Percentiles rank a stretch among this genome's conserved stretches.
Conservation (phyloP, 345 rosid genomes). For the Geranium rotundifolium region DNA sequence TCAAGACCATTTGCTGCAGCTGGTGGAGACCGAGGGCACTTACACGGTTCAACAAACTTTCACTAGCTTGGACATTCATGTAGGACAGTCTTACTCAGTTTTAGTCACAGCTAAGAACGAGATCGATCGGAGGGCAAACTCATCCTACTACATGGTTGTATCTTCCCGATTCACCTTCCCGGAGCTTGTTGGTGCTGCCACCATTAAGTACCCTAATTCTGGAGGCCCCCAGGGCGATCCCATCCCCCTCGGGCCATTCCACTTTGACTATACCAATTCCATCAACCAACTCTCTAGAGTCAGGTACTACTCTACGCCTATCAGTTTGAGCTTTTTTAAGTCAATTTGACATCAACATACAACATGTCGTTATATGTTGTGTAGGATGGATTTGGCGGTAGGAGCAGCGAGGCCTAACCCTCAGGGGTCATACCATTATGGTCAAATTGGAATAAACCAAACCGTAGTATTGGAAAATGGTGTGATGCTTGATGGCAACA, state of each 20-base stretch:
- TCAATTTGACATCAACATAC: neutral
- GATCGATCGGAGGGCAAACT: conserved; percentile 13
- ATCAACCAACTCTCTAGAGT: neutral
- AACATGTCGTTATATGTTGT: neutral
- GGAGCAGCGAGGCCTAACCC: conserved; percentile 63
- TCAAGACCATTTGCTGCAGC: conserved; percentile 27
- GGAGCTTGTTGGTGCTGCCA: conserved; percentile 14
- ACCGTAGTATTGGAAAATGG: conserved; percentile 21
- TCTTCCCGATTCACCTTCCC: conserved; percentile 1
- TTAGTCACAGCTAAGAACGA: conserved; percentile 29
- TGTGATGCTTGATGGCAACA: conserved; percentile 4
- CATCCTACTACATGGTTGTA: conserved; percentile 40
- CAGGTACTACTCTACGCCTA: neutral
- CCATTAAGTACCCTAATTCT: conserved; percentile 25
- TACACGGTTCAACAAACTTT: conserved; percentile 36
- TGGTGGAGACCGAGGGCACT: conserved; percentile 62
- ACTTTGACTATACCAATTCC: neutral
- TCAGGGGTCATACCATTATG: conserved; percentile 42
- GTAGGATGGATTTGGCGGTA: conserved; percentile 38
- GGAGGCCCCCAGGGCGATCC: neutral
- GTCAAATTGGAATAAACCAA: conserved; percentile 28
- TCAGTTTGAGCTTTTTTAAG: no score
- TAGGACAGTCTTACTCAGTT: conserved; percentile 61
- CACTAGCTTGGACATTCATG: conserved; percentile 41
- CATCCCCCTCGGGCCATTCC: neutral